A percentile compares a stretch with the other conserved stretches of the same genome.
phyloP scores from a whole-genome alignment of 441 rosid genomes.

The Isatis lusitanica region DNA sequence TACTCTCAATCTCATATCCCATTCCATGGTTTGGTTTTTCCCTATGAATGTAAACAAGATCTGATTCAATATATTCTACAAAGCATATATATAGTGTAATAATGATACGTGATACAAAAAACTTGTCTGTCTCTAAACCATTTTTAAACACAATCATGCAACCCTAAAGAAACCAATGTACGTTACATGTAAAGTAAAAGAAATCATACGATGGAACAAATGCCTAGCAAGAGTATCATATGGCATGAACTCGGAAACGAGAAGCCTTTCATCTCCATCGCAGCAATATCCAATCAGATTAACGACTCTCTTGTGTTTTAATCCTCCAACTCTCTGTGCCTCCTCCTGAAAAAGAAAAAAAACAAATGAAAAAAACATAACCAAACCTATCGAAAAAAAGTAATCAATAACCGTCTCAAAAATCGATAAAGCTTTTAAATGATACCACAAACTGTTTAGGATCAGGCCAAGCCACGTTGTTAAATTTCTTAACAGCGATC shows the following conservation, averaged over 20 bases:
- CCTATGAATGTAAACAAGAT: constrained; percentile 26
- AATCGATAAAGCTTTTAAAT: background rate
- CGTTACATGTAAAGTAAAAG: background rate
- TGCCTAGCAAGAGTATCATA: constrained; percentile 87
- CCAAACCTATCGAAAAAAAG: background rate
- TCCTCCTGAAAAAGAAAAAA: constrained; percentile 73
- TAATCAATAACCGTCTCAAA: background rate
- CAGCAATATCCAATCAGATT: constrained; percentile 90
- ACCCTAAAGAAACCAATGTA: background rate
- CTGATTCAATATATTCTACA: background rate
- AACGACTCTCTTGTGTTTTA: constrained; percentile 73
- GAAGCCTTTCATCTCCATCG: constrained; percentile 83
- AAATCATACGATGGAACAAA: constrained; percentile 71
- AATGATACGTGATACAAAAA: background rate
- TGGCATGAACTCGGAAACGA: constrained; percentile 84
- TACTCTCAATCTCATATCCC: constrained; percentile 78
- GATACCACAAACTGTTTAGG: constrained; percentile 65
- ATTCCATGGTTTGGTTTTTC: constrained; percentile 70
- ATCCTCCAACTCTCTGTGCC: constrained; percentile 70
- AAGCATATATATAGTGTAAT: background rate
- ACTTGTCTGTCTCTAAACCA: background rate
- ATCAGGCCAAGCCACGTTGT: constrained; percentile 73
- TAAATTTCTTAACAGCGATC: constrained; percentile 74
- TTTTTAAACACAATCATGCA: background rate
- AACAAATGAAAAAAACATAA: background rate